Evolutionary conservation across 352 stramenopile species (phyloP), one percentile per base, ranked within the genome.

Genomic region (Peronospora belbahrii): DNA sequence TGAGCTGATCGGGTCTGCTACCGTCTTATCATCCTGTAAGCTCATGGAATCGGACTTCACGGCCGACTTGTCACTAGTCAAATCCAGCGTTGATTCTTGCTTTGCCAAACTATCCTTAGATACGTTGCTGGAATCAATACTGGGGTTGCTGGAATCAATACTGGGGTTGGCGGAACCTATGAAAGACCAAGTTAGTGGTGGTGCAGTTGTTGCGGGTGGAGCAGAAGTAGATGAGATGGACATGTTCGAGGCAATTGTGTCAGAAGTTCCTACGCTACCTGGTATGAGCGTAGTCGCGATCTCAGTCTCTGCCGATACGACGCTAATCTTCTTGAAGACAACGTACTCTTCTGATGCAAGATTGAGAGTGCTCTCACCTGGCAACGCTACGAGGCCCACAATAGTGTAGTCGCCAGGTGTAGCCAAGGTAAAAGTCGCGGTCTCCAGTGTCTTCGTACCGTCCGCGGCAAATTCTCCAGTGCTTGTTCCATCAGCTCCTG

Each of bases 321-420:
- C 53, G 42, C 52, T 74, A 58, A 88, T 70, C 40, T 75, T 86
- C 45, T 75, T 61, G 50, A 90, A 82, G 8, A 68, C 60, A 13
- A 90, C 17, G 51, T 78, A 90, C 52, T 90, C 74, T 22, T 64
- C 66, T 17, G 62, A 70, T 52, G 52, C 68, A 13, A 88, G 46
- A 8, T 64, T 58, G 19, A 85, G 65, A 19, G 58, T 42, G 39
- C 53, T 53, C 45, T 86, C 71, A 7, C 74, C 74, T 0, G 74
- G 73, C n/a, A 90, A 44, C 10, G 65, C 59, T 24, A 88, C 63
- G 6, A 82, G 68, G 9, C 71, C 78, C 27, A 85, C 67, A 31
- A 90, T 52, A 28, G 87, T 65, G 54, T 74, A 90, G 19, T 84
- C 65, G 33, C 71, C 75, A 0, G 59, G 38, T 3, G 78, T 67